Conservation (phyloP, 2,329 filamentous ascomycete genomes). For the Coniochaeta ligniaria region DNA sequence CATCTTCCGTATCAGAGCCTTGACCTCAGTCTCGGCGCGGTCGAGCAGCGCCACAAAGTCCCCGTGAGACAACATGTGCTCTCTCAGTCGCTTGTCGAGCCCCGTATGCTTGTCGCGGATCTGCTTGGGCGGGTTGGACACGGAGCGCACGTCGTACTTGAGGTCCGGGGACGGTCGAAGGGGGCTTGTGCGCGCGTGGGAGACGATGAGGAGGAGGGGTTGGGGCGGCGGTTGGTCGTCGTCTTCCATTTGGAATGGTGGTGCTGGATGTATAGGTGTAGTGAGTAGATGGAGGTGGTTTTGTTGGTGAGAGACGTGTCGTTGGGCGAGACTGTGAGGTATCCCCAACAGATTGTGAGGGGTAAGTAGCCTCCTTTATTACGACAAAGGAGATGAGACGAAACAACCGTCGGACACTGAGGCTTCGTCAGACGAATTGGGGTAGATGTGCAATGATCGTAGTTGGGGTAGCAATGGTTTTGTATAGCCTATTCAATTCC, state of each 20-base stretch:
- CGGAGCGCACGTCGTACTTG: not conserved
- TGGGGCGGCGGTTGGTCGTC: not conserved
- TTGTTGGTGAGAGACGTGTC: not conserved
- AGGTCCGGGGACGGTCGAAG: not conserved
- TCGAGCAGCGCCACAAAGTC: not conserved
- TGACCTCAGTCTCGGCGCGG: not conserved
- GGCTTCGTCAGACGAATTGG: not conserved
- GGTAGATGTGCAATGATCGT: not conserved
- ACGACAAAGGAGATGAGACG: not conserved
- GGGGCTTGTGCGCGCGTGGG: not conserved
- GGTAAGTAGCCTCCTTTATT: not conserved
- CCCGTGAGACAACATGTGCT: not conserved
- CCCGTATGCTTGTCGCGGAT: constrained; percentile 1
- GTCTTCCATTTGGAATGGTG: not conserved
- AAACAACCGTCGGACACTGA: not conserved
- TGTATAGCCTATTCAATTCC: not conserved
- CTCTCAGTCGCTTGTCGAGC: not conserved
- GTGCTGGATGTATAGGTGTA: not conserved
- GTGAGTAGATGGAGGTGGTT: not conserved
- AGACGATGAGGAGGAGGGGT: not conserved
- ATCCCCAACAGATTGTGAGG: not conserved
- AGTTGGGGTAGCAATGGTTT: not conserved
- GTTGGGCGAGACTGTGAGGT: not conserved
- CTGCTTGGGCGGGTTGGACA: constrained; percentile 1
- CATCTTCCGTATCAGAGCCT: not conserved